Conservation (phyloP, 2,329 filamentous ascomycete genomes). For the Calonectria ilicicola region DNA sequence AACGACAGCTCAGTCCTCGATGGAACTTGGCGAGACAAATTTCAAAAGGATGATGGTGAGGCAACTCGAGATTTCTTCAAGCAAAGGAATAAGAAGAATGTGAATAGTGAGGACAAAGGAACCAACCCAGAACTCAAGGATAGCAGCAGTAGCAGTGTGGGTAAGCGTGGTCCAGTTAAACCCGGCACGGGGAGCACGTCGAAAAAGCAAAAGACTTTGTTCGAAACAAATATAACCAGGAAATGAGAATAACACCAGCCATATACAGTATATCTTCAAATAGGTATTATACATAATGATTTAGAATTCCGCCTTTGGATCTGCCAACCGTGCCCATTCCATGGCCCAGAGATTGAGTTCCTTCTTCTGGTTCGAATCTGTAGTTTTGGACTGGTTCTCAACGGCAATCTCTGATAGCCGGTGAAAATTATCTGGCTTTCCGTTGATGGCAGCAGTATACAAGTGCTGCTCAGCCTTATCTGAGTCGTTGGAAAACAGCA, state of each 20-base stretch:
- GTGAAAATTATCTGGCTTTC: conserved; percentile 40
- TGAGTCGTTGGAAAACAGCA: conserved; percentile 36
- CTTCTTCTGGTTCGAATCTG: conserved; percentile 24
- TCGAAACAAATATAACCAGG: not conserved
- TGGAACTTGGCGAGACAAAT: conserved; percentile 66
- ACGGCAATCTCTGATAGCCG: conserved; percentile 46
- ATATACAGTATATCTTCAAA: conserved; percentile 1
- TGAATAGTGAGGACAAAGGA: conserved; percentile 44
- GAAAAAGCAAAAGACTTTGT: conserved; percentile 43
- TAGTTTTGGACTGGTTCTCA: conserved; percentile 33
- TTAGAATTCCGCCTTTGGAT: conserved; percentile 39
- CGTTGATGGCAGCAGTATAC: conserved; percentile 42
- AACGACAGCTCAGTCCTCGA: conserved; percentile 71
- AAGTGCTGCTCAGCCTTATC: conserved; percentile 41
- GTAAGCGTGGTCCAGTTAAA: conserved; percentile 41
- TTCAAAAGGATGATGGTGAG: conserved; percentile 50
- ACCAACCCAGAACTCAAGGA: conserved; percentile 15
- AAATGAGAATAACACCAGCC: not conserved
- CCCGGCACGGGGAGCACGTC: conserved; percentile 25
- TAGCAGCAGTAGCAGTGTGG: not conserved
- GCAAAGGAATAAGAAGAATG: conserved; percentile 49
- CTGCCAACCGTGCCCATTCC: conserved; percentile 50
- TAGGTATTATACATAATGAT: not conserved
- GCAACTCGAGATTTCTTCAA: conserved; percentile 55
- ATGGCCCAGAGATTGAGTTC: conserved; percentile 46